Percentiles rank a stretch among this genome's conserved stretches.
Conservation (phyloP, 2,329 filamentous ascomycete genomes). For the Diaporthe australafricana region DNA sequence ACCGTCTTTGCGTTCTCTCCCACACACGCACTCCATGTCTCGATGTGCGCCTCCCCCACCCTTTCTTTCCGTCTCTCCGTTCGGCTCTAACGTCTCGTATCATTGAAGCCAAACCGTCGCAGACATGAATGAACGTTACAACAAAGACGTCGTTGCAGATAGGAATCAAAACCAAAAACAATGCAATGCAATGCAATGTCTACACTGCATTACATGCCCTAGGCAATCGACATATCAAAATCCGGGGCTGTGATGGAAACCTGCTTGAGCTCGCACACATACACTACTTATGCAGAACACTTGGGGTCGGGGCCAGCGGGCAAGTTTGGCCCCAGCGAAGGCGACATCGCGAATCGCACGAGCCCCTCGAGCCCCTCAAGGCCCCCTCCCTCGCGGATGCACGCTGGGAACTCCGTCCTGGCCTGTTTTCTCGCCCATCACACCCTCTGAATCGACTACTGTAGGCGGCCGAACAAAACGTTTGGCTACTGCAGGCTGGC, state of each 20-base stretch:
- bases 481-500: background rate
- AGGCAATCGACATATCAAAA: background rate
- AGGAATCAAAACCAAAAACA: background rate
- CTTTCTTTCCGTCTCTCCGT: background rate
- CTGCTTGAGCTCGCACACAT: background rate
- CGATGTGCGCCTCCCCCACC: background rate
- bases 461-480: background rate
- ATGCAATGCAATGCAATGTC: background rate
- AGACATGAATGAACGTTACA: background rate
- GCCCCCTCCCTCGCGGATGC: conserved; percentile 15
- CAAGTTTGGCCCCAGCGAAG: conserved; percentile 11
- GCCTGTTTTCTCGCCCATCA: conserved; percentile 17
- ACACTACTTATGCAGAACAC: background rate
- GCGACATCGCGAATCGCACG: conserved; percentile 18
- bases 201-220: background rate
- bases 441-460: conserved; percentile 12
- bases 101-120: background rate
- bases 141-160: background rate
- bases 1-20: background rate
- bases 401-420: conserved; percentile 10
- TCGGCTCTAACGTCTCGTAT: background rate
- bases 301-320: background rate
- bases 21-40: too few relatives aligned
- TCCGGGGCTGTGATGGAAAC: conserved; percentile 12
- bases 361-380: conserved; percentile 19